Percentiles rank a stretch among this genome's conserved stretches.
Evolutionary conservation across 2,329 filamentous ascomycete species (phyloP).

Genomic region (Emergomyces pasteurianus): DNA sequence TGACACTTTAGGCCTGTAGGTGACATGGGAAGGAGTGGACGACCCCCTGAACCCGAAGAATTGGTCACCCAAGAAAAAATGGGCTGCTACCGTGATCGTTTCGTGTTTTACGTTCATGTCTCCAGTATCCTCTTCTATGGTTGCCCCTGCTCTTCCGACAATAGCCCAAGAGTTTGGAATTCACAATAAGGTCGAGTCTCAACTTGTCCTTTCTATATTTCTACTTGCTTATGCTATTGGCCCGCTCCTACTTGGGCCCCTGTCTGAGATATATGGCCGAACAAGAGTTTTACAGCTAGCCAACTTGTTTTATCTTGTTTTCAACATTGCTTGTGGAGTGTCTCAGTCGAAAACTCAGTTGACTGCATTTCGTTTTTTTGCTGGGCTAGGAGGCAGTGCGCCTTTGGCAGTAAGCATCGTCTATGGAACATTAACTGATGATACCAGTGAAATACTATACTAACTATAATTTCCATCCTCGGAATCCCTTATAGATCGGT

Average conservation of each 20-base stretch:
- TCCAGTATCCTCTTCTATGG: conserved; percentile 51
- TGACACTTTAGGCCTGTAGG: background rate
- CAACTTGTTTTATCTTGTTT: conserved; percentile 44
- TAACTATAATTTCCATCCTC: background rate
- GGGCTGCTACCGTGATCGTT: conserved; percentile 43
- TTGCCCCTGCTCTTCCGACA: conserved; percentile 38
- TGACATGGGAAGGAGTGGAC: conserved; percentile 40
- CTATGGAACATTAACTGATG: conserved; percentile 9
- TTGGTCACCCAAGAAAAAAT: conserved; percentile 45
- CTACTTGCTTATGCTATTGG: conserved; percentile 42
- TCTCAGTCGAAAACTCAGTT: conserved; percentile 41
- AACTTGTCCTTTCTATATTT: conserved; percentile 37
- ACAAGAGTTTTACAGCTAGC: conserved; percentile 42
- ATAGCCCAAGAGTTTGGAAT: conserved; percentile 45
- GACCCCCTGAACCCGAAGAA: conserved; percentile 38
- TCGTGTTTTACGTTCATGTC: conserved; percentile 49
- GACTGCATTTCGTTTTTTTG: conserved; percentile 46
- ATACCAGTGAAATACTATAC: background rate
- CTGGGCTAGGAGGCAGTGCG: conserved; percentile 47
- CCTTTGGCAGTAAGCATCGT: conserved; percentile 32
- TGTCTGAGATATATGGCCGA: conserved; percentile 45
- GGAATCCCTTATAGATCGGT: conserved; percentile 23
- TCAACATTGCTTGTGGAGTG: conserved; percentile 49
- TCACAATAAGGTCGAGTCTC: conserved; percentile 23
- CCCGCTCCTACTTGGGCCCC: conserved; percentile 39